These are phyloP conservation scores for Ganoderma boninense DNA, from an alignment of 1,284 basidiomycete species.

Conservation along the genomic window DNA sequence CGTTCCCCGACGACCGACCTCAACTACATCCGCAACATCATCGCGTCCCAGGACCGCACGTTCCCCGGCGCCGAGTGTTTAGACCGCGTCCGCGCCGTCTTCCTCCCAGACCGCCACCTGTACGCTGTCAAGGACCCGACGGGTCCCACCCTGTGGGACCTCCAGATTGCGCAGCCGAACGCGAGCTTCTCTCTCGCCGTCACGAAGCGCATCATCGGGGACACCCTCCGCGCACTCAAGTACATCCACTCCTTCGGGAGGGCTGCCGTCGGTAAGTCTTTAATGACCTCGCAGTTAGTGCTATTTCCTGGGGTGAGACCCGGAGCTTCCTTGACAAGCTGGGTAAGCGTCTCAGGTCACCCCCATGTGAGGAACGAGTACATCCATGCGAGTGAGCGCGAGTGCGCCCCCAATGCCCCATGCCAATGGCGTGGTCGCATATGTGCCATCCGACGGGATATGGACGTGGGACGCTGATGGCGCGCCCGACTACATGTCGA, in stretches of 20 bases:
- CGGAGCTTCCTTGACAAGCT: too few species aligned
- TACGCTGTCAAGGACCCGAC: conserved; percentile 5
- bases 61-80: not conserved
- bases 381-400: too few species aligned
- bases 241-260: conserved; percentile 23
- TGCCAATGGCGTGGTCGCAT: too few species aligned
- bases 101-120: not conserved
- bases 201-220: conserved; percentile 14
- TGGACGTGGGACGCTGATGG: too few species aligned
- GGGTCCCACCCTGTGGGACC: conserved; percentile 14
- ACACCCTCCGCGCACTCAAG: conserved; percentile 25
- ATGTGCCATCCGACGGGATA: too few species aligned
- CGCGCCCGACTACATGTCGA: too few species aligned
- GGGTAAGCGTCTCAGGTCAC: too few species aligned
- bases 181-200: conserved; percentile 7
- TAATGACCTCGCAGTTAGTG: too few species aligned
- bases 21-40: conserved; percentile 8
- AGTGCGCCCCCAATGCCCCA: too few species aligned
- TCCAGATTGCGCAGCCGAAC: conserved; percentile 2
- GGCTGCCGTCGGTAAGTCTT: not conserved
- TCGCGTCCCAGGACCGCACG: not conserved
- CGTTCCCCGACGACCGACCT: not conserved
- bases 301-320: too few species aligned
- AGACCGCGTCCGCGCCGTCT: not conserved
- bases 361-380: too few species aligned